These are phyloP conservation scores for sunflower (Helianthus annuus) DNA, from an alignment of 129 eudicot species.

Conservation along the genomic window DNA sequence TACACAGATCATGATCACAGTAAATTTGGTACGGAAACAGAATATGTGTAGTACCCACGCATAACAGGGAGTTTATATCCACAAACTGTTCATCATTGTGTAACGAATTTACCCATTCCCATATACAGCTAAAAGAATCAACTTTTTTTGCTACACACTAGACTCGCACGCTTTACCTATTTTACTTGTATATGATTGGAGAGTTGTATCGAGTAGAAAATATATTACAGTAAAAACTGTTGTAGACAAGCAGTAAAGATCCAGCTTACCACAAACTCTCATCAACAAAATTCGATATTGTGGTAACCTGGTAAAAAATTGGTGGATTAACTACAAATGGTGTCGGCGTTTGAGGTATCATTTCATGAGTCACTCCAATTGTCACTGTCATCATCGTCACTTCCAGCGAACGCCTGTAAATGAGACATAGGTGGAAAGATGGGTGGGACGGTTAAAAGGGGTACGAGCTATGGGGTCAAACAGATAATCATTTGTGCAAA, in stretches of 20 bases:
- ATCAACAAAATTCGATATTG: slow-evolving; percentile 21
- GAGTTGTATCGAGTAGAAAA: slow-evolving; percentile 1
- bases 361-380: slow-evolving; percentile 78
- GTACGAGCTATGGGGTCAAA: neutral
- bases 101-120: slow-evolving; percentile 12
- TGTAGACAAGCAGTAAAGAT: slow-evolving; percentile 17
- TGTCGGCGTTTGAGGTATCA: neutral
- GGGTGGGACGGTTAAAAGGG: neutral
- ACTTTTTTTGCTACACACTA: slow-evolving; percentile 26
- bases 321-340: slow-evolving; percentile 29
- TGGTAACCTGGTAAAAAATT: slow-evolving; percentile 23
- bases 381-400: slow-evolving; percentile 78
- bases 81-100: slow-evolving; percentile 26
- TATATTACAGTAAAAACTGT: slow-evolving; percentile 18
- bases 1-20: too few species aligned
- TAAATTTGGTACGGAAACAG: too few species aligned
- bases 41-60: neutral
- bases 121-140: slow-evolving; percentile 31
- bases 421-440: slow-evolving; percentile 11
- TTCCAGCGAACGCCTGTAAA: slow-evolving; percentile 80
- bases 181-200: slow-evolving; percentile 28
- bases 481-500: neutral
- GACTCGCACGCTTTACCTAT: slow-evolving; percentile 16
- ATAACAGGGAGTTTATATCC: neutral
- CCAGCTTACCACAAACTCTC: slow-evolving; percentile 29